Percentiles rank a stretch among this genome's conserved stretches.
These are phyloP conservation scores for Hypsizygus marmoreus DNA, from an alignment of 768 basidiomycete genomes.

Conservation along the genomic window DNA sequence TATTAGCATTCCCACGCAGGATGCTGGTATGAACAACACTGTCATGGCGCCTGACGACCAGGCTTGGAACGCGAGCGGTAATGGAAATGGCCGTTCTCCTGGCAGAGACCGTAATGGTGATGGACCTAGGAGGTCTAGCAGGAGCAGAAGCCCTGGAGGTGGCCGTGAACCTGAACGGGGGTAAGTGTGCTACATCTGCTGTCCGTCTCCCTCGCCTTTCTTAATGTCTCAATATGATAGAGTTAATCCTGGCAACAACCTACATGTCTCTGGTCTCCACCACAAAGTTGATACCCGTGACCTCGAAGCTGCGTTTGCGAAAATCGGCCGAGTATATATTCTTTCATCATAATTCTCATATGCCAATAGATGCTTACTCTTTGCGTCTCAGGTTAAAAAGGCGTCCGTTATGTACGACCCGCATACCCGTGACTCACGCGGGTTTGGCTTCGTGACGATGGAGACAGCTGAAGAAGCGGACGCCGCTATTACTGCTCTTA, in stretches of 20 bases:
- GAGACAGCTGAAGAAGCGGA: conserved; percentile 83
- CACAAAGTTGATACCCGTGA: conserved; percentile 74
- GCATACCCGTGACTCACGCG: conserved; percentile 65
- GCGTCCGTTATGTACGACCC: conserved; percentile 75
- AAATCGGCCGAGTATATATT: conserved; percentile 76
- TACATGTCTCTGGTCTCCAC: conserved; percentile 61
- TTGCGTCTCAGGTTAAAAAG: conserved; percentile 58
- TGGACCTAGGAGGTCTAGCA: conserved; percentile 65
- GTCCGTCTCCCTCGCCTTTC: not conserved
- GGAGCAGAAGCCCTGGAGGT: conserved; percentile 73
- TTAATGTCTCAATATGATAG: conserved; percentile 34
- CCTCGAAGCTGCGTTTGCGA: conserved; percentile 86
- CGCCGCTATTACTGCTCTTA: conserved; percentile 83
- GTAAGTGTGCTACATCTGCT: conserved; percentile 39
- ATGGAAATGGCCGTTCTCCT: conserved; percentile 40
- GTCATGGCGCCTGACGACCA: conserved; percentile 57
- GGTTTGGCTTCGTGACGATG: conserved; percentile 83
- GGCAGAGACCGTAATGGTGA: conserved; percentile 48
- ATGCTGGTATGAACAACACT: conserved; percentile 37
- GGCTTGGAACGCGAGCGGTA: conserved; percentile 49
- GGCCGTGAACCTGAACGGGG: conserved; percentile 52
- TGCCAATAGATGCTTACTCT: not conserved
- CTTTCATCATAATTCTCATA: not conserved
- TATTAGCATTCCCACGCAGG: conserved; percentile 72
- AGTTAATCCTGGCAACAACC: conserved; percentile 69